Conservation (phyloP, 306 rosid species). For the Pterocarpus macrocarpus region DNA sequence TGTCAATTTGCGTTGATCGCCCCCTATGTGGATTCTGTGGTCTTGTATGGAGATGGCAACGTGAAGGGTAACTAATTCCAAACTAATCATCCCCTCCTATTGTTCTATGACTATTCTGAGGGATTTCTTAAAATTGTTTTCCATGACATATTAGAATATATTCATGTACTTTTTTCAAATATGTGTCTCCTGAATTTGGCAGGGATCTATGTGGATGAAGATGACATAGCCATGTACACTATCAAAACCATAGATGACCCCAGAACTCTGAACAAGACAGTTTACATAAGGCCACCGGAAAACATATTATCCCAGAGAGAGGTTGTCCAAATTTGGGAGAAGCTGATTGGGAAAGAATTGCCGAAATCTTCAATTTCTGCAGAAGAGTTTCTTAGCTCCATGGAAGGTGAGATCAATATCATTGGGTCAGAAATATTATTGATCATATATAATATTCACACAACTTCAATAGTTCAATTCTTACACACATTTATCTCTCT, state of each 20-base stretch:
- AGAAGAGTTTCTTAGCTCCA: constrained; percentile 53
- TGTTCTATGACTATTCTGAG: not conserved
- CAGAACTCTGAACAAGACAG: constrained; percentile 71
- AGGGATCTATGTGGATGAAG: constrained; percentile 76
- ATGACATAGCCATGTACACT: constrained; percentile 77
- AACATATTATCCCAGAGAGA: constrained; percentile 71
- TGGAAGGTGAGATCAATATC: constrained; percentile 56
- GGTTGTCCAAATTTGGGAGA: constrained; percentile 75
- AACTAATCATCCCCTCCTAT: not conserved
- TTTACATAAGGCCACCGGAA: constrained; percentile 71
- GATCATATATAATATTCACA: not conserved
- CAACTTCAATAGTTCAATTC: not conserved
- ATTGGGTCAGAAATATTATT: not conserved
- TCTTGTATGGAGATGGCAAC: constrained; percentile 74
- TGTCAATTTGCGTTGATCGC: constrained; percentile 67
- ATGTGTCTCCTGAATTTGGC: constrained; percentile 20
- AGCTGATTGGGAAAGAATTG: constrained; percentile 61
- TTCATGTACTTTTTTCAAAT: not conserved
- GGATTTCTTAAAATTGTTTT: not conserved
- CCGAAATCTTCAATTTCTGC: constrained; percentile 60
- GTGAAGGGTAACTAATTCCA: constrained; percentile 59
- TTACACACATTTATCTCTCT: not conserved
- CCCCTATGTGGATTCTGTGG: constrained; percentile 68
- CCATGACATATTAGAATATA: not conserved
- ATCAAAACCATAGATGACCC: constrained; percentile 71